Conservation (phyloP, 176 grass and related monocot genomes). For the Urochloa ruziziensis region DNA sequence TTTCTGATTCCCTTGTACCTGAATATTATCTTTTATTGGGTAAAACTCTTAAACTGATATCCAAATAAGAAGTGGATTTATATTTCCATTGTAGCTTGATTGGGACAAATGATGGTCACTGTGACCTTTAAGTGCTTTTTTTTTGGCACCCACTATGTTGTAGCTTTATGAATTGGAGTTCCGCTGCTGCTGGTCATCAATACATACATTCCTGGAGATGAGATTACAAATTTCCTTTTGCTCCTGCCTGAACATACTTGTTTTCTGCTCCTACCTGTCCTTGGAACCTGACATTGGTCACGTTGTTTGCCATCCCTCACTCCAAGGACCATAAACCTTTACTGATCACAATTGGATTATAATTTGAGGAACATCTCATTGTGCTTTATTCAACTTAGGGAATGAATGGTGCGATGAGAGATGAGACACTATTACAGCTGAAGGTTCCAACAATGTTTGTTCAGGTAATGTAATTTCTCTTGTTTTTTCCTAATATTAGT, state of each 20-base stretch:
- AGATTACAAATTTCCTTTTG: neutral
- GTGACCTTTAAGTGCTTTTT: neutral
- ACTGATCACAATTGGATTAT: neutral
- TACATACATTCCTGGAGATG: neutral
- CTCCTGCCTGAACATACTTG: neutral
- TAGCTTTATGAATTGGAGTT: neutral
- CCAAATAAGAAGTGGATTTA: neutral
- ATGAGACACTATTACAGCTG: constrained; percentile 74
- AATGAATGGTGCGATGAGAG: constrained; percentile 55
- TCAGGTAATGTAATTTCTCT: constrained; percentile 47
- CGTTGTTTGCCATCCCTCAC: neutral
- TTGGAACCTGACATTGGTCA: neutral
- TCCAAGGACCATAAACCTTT: neutral
- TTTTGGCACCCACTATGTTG: neutral
- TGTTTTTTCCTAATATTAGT: neutral
- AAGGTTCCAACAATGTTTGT: constrained; percentile 80
- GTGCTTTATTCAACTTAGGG: constrained; percentile 54
- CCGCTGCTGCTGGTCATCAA: neutral
- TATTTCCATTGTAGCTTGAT: neutral
- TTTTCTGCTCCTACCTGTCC: neutral
- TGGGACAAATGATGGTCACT: neutral
- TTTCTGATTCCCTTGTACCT: neutral
- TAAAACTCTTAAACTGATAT: neutral
- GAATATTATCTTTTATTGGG: neutral
- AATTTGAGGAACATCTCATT: neutral